Evolutionary conservation across 2,329 filamentous ascomycete species (phyloP), one percentile per base, ranked within the genome.

Genomic region (Aspergillus phoenicis): DNA sequence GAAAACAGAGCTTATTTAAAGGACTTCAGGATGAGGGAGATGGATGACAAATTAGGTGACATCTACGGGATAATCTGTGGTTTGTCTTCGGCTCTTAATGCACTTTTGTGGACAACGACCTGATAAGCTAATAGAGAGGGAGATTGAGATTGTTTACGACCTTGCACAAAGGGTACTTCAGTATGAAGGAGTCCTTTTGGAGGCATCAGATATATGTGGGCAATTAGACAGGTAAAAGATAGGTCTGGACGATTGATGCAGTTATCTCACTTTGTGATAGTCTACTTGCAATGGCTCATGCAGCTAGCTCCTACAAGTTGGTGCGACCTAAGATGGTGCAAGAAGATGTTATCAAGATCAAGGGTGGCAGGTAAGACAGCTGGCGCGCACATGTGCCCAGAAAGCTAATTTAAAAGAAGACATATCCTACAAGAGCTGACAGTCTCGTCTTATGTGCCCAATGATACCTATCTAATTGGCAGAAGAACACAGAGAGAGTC

Each of bases 401-500:
- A 7, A 20, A 0, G 36, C 57, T 71, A 43, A 71, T 43, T 38
- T 54, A 41, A 64, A 26, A 58, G 26, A 43, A 85, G 85, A 0
- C 94, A 98, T 75, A 86, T 92, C 5, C 81, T 99, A 1, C 93
- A 97, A 75, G 93, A 98, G 71, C 82, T 93, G 11, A 89, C 89
- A 0, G 89, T 96, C 0, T 82, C 91, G 0, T 87, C 87, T 0
- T 98, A 92, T 71, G 88, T 99, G 6, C 83, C 92, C 0, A 99
- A 99, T 64, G 84, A 92, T 73, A 93, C 91, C 22, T 77, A 79
- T n/a, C 71, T 97, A 5, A 72, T 81, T 11, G 90, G 90, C 22
- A 90, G 90, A 1, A 61, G 51, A 13, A 62, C 63, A 11, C 49
- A 57, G 36, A 38, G 24, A 22, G 49, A 26, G 45, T 11, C 49